A percentile compares a stretch with the other conserved stretches of the same genome.
Conservation (phyloP, 2,329 filamentous ascomycete species). For the Alternaria tenuissima region DNA sequence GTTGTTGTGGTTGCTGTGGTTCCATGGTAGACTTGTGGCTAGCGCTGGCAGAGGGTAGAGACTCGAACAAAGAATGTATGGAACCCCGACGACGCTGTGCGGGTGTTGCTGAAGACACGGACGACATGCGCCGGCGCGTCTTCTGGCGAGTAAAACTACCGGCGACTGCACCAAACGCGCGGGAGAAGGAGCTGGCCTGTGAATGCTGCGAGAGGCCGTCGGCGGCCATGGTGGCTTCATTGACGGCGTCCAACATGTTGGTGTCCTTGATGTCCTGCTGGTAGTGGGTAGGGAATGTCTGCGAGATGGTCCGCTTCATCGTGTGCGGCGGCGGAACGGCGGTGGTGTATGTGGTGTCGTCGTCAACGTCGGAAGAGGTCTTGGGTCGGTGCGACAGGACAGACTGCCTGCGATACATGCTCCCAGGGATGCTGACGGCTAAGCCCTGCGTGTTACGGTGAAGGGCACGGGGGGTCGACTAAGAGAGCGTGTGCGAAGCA, state of each 20-base stretch:
- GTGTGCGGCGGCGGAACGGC: constrained; percentile 27
- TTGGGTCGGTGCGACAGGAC: constrained; percentile 50
- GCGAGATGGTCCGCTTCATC: constrained; percentile 51
- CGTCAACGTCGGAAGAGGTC: constrained; percentile 56
- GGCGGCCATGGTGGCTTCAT: constrained; percentile 33
- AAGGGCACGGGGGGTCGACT: background rate
- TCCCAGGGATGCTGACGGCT: constrained; percentile 33
- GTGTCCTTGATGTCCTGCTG: constrained; percentile 34
- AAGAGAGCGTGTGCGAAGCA: constrained; percentile 20
- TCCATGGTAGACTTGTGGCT: constrained; percentile 32
- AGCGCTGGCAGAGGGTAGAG: constrained; percentile 23
- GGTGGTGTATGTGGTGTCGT: constrained; percentile 26
- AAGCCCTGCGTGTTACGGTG: constrained; percentile 13
- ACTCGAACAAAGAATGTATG: constrained; percentile 38
- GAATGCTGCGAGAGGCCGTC: constrained; percentile 26
- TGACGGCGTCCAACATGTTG: constrained; percentile 39
- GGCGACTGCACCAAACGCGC: constrained; percentile 39
- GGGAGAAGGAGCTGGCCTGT: constrained; percentile 42
- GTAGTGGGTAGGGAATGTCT: constrained; percentile 45
- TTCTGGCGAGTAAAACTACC: constrained; percentile 44
- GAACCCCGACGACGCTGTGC: constrained; percentile 40
- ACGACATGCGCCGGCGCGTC: constrained; percentile 45
- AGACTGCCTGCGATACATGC: constrained; percentile 47
- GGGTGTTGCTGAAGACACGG: constrained; percentile 38
- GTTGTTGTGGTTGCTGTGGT: constrained; percentile 33